These are phyloP conservation scores for Paramecium bursaria DNA, from an alignment of 73 alveolate species.

Conservation along the genomic window DNA sequence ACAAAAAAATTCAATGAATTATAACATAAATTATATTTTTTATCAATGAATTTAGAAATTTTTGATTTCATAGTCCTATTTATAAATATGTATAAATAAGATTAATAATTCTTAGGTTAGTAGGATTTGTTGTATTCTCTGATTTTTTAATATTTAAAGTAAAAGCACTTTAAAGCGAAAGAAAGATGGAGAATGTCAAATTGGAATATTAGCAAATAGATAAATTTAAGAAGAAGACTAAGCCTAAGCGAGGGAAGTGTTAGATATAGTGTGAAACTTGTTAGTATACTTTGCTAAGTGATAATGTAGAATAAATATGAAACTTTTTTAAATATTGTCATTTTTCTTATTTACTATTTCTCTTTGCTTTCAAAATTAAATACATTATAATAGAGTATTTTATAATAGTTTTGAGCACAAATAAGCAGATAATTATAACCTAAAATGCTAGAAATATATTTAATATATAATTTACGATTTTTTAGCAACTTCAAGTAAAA, in stretches of 20 bases:
- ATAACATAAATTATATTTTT: too few species aligned
- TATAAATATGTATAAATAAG: constrained; percentile 11
- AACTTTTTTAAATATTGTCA: neutral
- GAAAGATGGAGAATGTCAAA: neutral
- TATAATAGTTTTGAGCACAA: constrained; percentile 12
- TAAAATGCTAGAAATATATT: neutral
- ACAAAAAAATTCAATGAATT: too few species aligned
- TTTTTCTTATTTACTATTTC: constrained; percentile 2
- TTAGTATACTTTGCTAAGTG: constrained; percentile 3
- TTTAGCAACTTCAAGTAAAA: constrained; percentile 23
- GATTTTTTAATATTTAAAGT: neutral
- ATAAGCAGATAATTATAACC: constrained; percentile 35
- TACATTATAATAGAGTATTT: constrained; percentile 32
- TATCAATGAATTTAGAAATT: constrained; percentile 6
- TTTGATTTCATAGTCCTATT: constrained; percentile 1
- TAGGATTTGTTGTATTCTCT: neutral
- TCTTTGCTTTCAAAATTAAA: constrained; percentile 9
- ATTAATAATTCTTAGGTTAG: constrained; percentile 1
- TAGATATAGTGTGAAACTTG: constrained; percentile 39
- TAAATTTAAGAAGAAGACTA: constrained; percentile 27
- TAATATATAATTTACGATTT: constrained; percentile 6
- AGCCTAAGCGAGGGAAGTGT: constrained; percentile 7
- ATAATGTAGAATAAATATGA: constrained; percentile 17
- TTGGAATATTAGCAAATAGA: constrained; percentile 10
- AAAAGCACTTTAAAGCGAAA: too few species aligned